phyloP scores from a whole-genome alignment of 169 alveolate genomes.

The Perkinsus chesapeaki region DNA sequence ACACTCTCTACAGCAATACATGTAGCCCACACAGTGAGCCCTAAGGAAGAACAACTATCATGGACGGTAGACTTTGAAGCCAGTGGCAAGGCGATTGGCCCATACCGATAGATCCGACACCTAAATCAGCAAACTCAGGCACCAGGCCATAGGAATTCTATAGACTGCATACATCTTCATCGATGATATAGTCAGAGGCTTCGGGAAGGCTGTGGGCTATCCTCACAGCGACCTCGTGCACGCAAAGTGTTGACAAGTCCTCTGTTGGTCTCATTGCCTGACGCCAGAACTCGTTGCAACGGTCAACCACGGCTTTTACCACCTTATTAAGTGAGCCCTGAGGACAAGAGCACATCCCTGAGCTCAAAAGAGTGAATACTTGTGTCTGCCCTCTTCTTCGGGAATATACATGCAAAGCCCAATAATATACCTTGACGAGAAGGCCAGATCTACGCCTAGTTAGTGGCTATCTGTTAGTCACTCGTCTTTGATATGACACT shows the following conservation, averaged over 20 bases:
- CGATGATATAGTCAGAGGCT: not conserved
- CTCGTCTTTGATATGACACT: too few species aligned
- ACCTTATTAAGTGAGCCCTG: not conserved
- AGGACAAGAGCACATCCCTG: not conserved
- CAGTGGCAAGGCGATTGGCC: not conserved
- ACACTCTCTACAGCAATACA: too few species aligned
- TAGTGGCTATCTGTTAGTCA: too few species aligned
- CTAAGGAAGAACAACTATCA: too few species aligned
- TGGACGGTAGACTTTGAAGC: not conserved
- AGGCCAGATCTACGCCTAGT: too few species aligned
- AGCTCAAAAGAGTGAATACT: not conserved
- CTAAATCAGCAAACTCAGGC: not conserved
- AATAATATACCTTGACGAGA: not conserved
- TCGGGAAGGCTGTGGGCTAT: not conserved
- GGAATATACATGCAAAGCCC: not conserved
- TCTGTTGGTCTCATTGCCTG: not conserved
- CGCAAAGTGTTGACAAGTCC: not conserved
- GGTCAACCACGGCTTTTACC: too few species aligned
- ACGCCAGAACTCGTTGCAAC: too few species aligned
- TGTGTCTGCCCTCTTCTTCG: not conserved
- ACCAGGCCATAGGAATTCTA: not conserved
- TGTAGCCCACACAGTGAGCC: too few species aligned
- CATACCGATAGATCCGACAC: not conserved
- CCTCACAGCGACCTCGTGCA: not conserved
- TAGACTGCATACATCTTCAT: not conserved